phyloP scores from a whole-genome alignment of 495 filamentous ascomycete genomes.

The Gamarada debralockiae region DNA sequence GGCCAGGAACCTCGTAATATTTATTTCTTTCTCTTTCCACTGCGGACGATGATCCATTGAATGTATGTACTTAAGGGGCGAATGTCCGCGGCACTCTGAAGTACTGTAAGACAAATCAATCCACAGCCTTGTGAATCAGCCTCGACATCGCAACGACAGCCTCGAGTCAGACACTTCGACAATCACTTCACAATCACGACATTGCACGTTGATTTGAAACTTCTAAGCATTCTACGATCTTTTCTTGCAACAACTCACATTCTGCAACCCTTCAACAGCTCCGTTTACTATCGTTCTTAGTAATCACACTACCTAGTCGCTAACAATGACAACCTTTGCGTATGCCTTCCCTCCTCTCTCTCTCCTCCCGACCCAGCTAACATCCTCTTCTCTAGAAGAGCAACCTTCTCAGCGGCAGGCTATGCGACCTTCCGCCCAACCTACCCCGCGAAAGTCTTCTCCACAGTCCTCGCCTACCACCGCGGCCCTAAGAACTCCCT shows the following conservation, averaged over 20 bases:
- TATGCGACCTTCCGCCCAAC: constrained; percentile 62
- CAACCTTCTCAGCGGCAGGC: constrained; percentile 47
- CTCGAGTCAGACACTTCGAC: background rate
- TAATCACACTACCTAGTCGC: too few relatives aligned
- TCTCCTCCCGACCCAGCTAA: constrained; percentile 2
- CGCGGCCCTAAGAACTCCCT: constrained; percentile 33
- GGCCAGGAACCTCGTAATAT: too few relatives aligned
- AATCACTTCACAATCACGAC: background rate
- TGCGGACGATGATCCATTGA: too few relatives aligned
- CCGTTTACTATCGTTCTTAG: background rate
- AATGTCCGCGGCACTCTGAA: background rate
- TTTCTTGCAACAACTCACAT: too few relatives aligned
- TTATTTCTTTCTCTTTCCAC: too few relatives aligned
- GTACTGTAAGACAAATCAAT: background rate
- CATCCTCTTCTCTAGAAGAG: constrained; percentile 32
- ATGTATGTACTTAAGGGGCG: too few relatives aligned
- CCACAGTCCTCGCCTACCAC: constrained; percentile 52
- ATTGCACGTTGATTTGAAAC: background rate
- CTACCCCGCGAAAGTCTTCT: constrained; percentile 54
- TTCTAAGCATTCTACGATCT: background rate
- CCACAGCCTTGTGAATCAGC: background rate
- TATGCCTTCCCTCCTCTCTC: constrained; percentile 20
- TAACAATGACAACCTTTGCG: constrained; percentile 45
- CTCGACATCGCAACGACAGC: background rate
- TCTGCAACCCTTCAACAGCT: too few relatives aligned